These are phyloP conservation scores for Staphylotrichum longicolle DNA, from an alignment of 495 filamentous ascomycete genomes.

Conservation along the genomic window DNA sequence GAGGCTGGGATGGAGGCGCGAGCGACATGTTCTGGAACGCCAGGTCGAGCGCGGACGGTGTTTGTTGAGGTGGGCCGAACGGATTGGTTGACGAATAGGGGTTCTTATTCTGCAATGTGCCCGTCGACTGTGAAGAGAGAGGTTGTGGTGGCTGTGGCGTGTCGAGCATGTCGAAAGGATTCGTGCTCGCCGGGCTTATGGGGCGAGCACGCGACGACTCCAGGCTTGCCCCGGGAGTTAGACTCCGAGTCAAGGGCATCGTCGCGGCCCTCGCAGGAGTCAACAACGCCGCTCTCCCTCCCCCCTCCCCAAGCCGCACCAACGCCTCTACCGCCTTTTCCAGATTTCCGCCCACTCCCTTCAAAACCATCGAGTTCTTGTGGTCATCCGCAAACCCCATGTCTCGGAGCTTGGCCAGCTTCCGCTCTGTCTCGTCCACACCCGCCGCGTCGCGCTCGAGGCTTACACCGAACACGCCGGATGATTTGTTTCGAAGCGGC, in stretches of 20 bases:
- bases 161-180: conserved; percentile 65
- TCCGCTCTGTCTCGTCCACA: conserved; percentile 58
- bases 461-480: conserved; percentile 65
- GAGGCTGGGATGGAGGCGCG: conserved; percentile 55
- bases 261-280: conserved; percentile 34
- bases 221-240: conserved; percentile 42
- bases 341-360: conserved; percentile 76
- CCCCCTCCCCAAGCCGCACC: conserved; percentile 70
- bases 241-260: conserved; percentile 38
- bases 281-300: conserved; percentile 45
- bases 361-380: conserved; percentile 73
- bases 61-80: conserved; percentile 46
- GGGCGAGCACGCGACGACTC: conserved; percentile 35
- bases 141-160: conserved; percentile 46
- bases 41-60: conserved; percentile 53
- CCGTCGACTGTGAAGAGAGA: conserved; percentile 58
- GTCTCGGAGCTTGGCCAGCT: conserved; percentile 73
- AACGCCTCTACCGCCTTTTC: conserved; percentile 82
- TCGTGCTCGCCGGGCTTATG: conserved; percentile 50
- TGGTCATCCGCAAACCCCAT: conserved; percentile 92
- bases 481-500: conserved; percentile 55
- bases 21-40: conserved; percentile 74
- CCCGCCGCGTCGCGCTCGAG: conserved; percentile 44
- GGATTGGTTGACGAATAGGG: conserved; percentile 53
- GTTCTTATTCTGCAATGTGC: conserved; percentile 53